Evolutionary conservation across 768 basidiomycete species (phyloP), one percentile per base, ranked within the genome.

Genomic region (Imleria badia): DNA sequence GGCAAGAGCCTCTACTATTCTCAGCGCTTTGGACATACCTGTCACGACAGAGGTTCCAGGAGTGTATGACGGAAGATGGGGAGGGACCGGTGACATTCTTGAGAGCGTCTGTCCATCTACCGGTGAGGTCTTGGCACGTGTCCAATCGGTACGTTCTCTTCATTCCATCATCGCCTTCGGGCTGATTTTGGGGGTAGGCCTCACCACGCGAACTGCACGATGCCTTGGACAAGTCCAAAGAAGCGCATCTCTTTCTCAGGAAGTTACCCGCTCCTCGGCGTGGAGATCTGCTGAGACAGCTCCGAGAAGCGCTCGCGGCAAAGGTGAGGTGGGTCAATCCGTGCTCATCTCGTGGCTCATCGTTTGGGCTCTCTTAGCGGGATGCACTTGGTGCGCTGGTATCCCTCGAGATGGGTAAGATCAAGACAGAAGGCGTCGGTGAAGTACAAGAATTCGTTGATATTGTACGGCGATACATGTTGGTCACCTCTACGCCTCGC

Each of bases 361-460:
- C 53, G 55, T 35, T 38, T 50, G 36, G 20, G 29, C 51, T 46
- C 49, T 50, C 58, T 42, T 62, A 94, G 90, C 80, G 88, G 31
- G 83, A 89, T 50, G 85, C 79, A 35, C 79, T 96, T 6, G 93
- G 93, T 46, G 85, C 87, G 13, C 78, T 96, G 19, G 84, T 96
- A 10, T 87, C 90, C 39, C 78, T 94, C 14, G 91, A 92, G 69
- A 91, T 93, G 90, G 91, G 96, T 17, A 86, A 98, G 76, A 94
- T 97, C 60, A 81, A 78, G 63, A 87, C 89, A 15, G 95, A 97
- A 69, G 95, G 95, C 23, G 76, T 86, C 19, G 95, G 95, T 15
- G 94, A 97, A 74, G 93, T 98, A 13, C 92, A 95, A 67, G 94
- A 96, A 73, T 93, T 95, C 64, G 82, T 97, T 54, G 94, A 97